These are phyloP conservation scores for Pseudogymnoascus sp. DNA, from an alignment of 2,329 filamentous ascomycete genomes.

Conservation along the genomic window DNA sequence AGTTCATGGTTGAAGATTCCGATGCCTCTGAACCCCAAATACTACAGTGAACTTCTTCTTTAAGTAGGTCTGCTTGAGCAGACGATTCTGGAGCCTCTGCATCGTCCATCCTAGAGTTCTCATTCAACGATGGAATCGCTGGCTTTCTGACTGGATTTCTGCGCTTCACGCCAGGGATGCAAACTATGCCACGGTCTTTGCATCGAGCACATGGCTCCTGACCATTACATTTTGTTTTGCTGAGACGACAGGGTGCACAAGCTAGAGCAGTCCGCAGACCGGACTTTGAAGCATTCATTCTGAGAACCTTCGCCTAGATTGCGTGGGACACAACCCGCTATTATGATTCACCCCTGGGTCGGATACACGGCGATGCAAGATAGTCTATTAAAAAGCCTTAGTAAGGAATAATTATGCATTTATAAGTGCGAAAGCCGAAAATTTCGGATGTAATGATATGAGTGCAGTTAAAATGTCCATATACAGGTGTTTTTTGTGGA, in stretches of 20 bases:
- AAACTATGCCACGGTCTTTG: slow-evolving; percentile 8
- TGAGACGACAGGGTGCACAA: slow-evolving; percentile 9
- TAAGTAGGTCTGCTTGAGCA: neutral
- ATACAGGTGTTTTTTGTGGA: neutral
- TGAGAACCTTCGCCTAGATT: neutral
- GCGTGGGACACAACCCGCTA: neutral
- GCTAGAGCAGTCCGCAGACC: neutral
- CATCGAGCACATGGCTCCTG: slow-evolving; percentile 10
- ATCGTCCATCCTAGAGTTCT: neutral
- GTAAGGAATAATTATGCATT: neutral
- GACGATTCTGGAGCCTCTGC: neutral
- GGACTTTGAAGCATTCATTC: neutral
- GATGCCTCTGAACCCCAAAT: slow-evolving; percentile 8
- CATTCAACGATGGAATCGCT: neutral
- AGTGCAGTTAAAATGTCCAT: neutral
- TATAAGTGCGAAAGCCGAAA: neutral
- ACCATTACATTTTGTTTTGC: slow-evolving; percentile 11
- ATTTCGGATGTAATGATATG: neutral
- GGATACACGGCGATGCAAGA: neutral
- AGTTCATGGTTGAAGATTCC: slow-evolving; percentile 9
- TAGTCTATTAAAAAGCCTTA: neutral
- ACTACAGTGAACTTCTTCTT: slow-evolving; percentile 10
- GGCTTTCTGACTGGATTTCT: neutral
- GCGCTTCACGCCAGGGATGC: slow-evolving; percentile 7
- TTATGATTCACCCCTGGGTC: neutral